Evolutionary conservation across 1,284 basidiomycete species (phyloP).

Genomic region (Puccinia sorghi): DNA sequence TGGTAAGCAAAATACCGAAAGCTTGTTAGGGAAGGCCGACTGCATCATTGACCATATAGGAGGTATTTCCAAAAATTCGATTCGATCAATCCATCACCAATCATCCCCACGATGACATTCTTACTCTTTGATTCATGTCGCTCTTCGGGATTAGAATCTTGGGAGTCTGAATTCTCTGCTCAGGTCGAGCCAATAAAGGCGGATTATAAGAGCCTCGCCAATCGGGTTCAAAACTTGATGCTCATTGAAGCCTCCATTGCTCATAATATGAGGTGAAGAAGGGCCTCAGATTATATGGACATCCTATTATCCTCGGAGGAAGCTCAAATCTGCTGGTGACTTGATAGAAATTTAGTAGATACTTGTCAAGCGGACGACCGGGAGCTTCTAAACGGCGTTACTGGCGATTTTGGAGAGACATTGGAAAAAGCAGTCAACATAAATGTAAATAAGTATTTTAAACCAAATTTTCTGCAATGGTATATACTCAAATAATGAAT

Average conservation of each 20-base stretch:
- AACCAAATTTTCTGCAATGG: not conserved
- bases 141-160: conserved; percentile 13
- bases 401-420: conserved; percentile 12
- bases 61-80: conserved; percentile 13
- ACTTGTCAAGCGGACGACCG: not conserved
- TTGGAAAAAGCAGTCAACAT: conserved; percentile 13
- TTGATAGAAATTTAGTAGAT: conserved; percentile 11
- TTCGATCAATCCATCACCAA: too few relatives aligned
- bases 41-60: conserved; percentile 12
- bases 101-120: not conserved
- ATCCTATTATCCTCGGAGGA: not conserved
- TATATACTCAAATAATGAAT: not conserved
- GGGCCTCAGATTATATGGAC: too few relatives aligned
- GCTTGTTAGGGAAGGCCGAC: conserved; percentile 17
- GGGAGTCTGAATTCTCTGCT: conserved; percentile 19
- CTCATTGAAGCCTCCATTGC: not conserved
- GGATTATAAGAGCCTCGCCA: not conserved
- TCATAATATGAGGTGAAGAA: conserved; percentile 2
- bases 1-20: conserved; percentile 27
- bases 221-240: conserved; percentile 14
- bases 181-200: conserved; percentile 19
- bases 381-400: not conserved
- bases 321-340: not conserved
- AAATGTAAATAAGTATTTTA: not conserved
- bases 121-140: not conserved